Evolutionary conservation across 441 rosid genomes (phyloP), one percentile per base, ranked within the genome.

Genomic region (Eutrema salsugineum): DNA sequence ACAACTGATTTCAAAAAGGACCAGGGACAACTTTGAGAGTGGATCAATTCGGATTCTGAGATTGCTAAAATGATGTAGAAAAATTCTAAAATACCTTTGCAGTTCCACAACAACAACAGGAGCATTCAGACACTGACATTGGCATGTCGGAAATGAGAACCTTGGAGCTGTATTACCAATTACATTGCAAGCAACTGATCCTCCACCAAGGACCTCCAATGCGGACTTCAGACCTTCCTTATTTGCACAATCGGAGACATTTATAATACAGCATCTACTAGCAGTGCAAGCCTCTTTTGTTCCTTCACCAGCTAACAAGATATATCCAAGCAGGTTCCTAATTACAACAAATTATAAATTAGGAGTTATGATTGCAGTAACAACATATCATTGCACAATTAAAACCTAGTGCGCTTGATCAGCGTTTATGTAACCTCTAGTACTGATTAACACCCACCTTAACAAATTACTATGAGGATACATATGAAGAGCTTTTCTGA

Each of bases 251-350:
- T 82, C 66, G 17, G 85, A 78, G 76, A 72, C 67, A 55, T 79
- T 80, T 22, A 82, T 35, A 43, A 76, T 51, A 77, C 84, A 81
- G 83, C 90, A 90, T 80, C 96, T 88, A 68, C 84, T 83, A 14
- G 91, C 82, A 51, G 84, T 68, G 75, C 82, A 92, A 11, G 78
- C 75, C 39, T 79, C 85, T 66, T 77, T 81, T 79, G 87, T 82
- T 78, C 78, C 88, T 48, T 83, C 88, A 75, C 87, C 80, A 40
- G 87, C 83, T 68, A 90, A 77, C 90, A 91, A 73, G 62, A 91
- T 86, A 82, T 88, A 85, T 79, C 97, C 97, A 39, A 95, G 98
- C 60, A 87, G 82, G 66, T 93, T 87, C 90, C 98, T 95, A 87
- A 27, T 58, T 81, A 64, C 76, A 67, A 76, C 78, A 67, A 47